A percentile compares a stretch with the other conserved stretches of the same genome.
phyloP scores from a whole-genome alignment of 257 asterid genomes.

The Ballota nigra region DNA sequence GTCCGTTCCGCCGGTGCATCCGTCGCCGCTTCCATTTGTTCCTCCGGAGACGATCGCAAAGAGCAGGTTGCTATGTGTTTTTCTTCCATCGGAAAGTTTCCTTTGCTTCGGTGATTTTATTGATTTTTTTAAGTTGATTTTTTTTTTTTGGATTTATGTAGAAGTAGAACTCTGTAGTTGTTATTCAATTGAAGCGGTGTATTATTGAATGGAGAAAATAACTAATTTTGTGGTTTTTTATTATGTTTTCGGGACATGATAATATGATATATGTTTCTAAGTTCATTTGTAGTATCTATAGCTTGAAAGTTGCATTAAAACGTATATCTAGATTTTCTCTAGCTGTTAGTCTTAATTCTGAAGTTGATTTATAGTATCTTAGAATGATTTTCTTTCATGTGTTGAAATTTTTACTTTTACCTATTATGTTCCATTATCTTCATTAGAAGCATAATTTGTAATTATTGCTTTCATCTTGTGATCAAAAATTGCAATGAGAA shows the following conservation, averaged over 20 bases:
- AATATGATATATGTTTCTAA: no score
- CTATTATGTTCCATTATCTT: neutral
- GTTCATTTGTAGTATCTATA: neutral
- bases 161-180: neutral
- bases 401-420: neutral
- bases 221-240: neutral
- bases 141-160: neutral
- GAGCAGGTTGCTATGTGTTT: slow-evolving; percentile 51
- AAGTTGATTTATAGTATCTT: neutral
- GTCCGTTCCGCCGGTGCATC: slow-evolving; percentile 72
- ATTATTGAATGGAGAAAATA: neutral
- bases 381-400: neutral
- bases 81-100: neutral
- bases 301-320: neutral
- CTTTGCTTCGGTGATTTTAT: neutral
- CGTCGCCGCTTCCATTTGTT: slow-evolving; percentile 60
- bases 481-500: neutral
- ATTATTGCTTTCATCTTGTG: neutral
- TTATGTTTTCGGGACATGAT: no score
- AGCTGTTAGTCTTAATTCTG: neutral
- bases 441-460: neutral
- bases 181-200: neutral
- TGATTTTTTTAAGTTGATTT: neutral
- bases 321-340: neutral
- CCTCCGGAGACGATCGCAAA: slow-evolving; percentile 56